Evolutionary conservation across 768 basidiomycete genomes (phyloP), one percentile per base, ranked within the genome.

Genomic region (Lentinula raphanica): DNA sequence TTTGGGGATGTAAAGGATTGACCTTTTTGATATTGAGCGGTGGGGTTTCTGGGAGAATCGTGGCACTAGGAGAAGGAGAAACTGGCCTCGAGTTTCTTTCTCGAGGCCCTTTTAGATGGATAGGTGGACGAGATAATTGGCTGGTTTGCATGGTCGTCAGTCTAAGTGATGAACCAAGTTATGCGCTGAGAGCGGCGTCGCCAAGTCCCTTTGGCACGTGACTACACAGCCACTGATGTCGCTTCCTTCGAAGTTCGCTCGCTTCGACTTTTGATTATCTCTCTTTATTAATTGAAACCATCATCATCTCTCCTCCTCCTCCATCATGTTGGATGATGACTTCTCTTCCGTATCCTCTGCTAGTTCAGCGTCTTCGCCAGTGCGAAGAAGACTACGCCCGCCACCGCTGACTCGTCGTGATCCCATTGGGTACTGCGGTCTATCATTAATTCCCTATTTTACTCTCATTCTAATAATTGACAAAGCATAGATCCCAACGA

Each of bases 31-130:
- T 67, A 62, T 60, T 58, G 28, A 72, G 67, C 49, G 73, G 72
- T 1, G 63, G 49, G 7, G 71, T 70, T 28, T 66, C 69, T 58
- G 67, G 63, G 60, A 68, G 48, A 44, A 38, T 29, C 13, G 63
- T 46, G 1, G 72, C 64, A 32, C 63, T 56, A 0, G 68, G 69
- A 23, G 68, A 46, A 5, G 54, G 54, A 5, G 64, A 55, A 23
- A 54, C 29, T 27, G 36, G 42, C 42, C 42, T 17, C 21, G 42
- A 44, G 19, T 21, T 6, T 12, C 42, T 44, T 44, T 39, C 36
- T 32, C 51, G 35, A 54, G 84, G 84, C 27, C 84, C 84, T 56
- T 75, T 68, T 23, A 44, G 73, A 63, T 72, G 66, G 28, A 74
- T 74, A 35, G 73, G 68, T 28, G 46, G 56, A 19, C 45, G 56